Percentiles rank a stretch among this genome's conserved stretches.
These are phyloP conservation scores for Telfairia occidentalis DNA, from an alignment of 331 rosid species.

Conservation along the genomic window DNA sequence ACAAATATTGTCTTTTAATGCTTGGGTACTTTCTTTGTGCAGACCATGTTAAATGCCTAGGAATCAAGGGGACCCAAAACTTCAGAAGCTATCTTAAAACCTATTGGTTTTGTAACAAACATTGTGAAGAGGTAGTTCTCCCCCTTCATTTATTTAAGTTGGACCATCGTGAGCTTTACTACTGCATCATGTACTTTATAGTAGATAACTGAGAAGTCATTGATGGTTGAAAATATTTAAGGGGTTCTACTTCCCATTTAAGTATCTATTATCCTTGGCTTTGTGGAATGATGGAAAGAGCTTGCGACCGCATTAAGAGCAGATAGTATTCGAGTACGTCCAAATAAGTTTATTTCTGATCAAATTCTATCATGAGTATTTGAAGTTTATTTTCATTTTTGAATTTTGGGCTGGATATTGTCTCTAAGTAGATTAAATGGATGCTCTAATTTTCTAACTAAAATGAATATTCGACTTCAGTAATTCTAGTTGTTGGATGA, in stretches of 20 bases:
- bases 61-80: constrained; percentile 13
- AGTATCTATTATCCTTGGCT: neutral
- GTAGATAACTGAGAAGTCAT: neutral
- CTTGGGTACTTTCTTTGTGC: constrained; percentile 22
- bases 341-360: neutral
- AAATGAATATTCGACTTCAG: neutral
- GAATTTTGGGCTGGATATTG: neutral
- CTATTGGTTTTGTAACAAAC: constrained; percentile 57
- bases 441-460: neutral
- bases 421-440: neutral
- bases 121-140: constrained; percentile 47
- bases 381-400: neutral
- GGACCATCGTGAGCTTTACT: neutral
- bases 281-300: neutral
- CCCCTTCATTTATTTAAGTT: neutral
- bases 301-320: neutral
- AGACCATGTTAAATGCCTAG: constrained; percentile 65
- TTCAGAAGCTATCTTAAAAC: constrained; percentile 18
- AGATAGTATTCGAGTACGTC: neutral
- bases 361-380: neutral
- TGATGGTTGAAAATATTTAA: neutral
- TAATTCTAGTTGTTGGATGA: neutral
- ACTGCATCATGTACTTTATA: neutral
- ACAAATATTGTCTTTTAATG: constrained; percentile 13
- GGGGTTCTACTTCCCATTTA: neutral